These are phyloP conservation scores for Talaromyces sp. DNA, from an alignment of 2,329 filamentous ascomycete species.

Conservation along the genomic window DNA sequence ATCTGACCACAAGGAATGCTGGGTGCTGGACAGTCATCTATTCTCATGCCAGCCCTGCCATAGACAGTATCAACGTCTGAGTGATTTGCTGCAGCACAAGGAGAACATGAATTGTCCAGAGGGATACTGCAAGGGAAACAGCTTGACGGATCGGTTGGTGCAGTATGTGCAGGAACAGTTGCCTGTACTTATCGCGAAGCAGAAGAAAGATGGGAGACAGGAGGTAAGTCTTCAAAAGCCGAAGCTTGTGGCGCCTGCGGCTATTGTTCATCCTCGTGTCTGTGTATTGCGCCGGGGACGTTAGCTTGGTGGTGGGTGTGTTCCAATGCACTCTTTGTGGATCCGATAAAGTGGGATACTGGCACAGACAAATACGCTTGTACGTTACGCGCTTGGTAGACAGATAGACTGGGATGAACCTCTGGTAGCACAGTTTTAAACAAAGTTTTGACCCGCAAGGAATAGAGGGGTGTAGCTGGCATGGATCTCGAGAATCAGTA, in stretches of 20 bases:
- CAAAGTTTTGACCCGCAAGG: background rate
- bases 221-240: background rate
- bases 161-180: conserved; percentile 19
- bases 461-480: background rate
- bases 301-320: background rate
- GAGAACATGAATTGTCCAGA: conserved; percentile 21
- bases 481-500: too few species aligned
- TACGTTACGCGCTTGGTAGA: background rate
- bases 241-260: background rate
- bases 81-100: conserved; percentile 24
- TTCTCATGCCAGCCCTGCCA: conserved; percentile 22
- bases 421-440: background rate
- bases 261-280: conserved; percentile 2
- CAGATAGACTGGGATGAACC: background rate
- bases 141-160: conserved; percentile 18
- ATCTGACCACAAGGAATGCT: background rate
- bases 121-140: conserved; percentile 20
- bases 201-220: background rate
- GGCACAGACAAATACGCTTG: background rate
- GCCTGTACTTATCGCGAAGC: background rate
- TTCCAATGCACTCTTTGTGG: background rate
- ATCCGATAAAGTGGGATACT: background rate
- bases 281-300: background rate
- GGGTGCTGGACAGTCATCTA: background rate
- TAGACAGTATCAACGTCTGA: conserved; percentile 20